Evolutionary conservation across 1,139 yeast species (phyloP), one percentile per base, ranked within the genome.

Genomic region (Geotrichum reessii): DNA sequence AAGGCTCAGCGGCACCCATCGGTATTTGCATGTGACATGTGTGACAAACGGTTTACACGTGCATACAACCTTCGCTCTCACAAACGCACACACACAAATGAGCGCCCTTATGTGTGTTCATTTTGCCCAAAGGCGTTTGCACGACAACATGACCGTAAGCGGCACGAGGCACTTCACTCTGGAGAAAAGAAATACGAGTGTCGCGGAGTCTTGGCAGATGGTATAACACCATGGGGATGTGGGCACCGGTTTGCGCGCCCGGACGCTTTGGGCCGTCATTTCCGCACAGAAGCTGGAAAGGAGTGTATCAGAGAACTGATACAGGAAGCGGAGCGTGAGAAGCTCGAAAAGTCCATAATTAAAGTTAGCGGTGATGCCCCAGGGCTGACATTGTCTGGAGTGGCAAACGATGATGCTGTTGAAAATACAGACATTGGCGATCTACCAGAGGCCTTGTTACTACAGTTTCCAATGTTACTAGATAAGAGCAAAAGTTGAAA

Each of bases 71-170:
- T 93, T 66, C 88, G 93, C 66, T 89, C 97, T 0, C 99, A 93
- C 74, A 76, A 88, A 67, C 77, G 97, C 60, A 92, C 98, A 0
- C 99, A 93, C 71, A 92, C 97, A 0, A 92, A 91, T 70, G 98
- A 93, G 70, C 78, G 96, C 61, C 99, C 99, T 4, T 93, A 85
- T 70, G 80, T 84, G 28, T 93, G 99, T 74, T 79, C 82, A 17
- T 82, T 86, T 7, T 93, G 99, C 74, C 95, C 95, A 7, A 90
- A 91, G 72, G 93, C 97, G 3, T 93, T 93, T 79, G 97, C 98
- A 0, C 77, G 99, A 60, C 97, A 91, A 69, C 98, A 93, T 69
- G 99, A 93, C 73, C 77, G 96, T 47, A 91, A 90, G 70, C 80
- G 99, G 51, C 99, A 93, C 70, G 97, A 92, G 70, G 96, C 90